These are phyloP conservation scores for Alternaria sp. DNA, from an alignment of 2,329 filamentous ascomycete species.

Conservation along the genomic window DNA sequence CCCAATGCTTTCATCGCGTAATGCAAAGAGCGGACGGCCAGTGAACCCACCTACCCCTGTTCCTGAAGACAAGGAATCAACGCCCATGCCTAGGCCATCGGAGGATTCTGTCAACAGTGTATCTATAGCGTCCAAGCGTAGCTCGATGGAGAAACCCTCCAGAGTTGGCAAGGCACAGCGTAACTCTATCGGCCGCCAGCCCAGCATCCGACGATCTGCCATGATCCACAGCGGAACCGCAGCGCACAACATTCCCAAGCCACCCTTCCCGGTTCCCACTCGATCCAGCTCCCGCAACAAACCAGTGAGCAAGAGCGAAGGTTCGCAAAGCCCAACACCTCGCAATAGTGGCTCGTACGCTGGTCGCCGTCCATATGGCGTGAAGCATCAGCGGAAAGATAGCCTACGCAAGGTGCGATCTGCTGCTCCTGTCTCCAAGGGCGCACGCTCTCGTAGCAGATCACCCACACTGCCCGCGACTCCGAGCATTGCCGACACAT, in stretches of 20 bases:
- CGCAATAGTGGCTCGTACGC: constrained; percentile 51
- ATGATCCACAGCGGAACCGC: constrained; percentile 81
- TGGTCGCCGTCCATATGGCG: constrained; percentile 49
- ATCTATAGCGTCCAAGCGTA: constrained; percentile 31
- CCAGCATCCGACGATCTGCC: constrained; percentile 76
- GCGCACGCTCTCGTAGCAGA: constrained; percentile 52
- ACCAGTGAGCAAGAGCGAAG: constrained; percentile 73
- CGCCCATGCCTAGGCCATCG: constrained; percentile 35
- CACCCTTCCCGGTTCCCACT: constrained; percentile 91
- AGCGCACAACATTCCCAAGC: constrained; percentile 64
- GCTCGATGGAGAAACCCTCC: constrained; percentile 45
- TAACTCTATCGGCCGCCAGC: constrained; percentile 45
- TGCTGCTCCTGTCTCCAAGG: constrained; percentile 70
- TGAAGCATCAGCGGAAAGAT: constrained; percentile 59
- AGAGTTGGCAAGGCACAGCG: constrained; percentile 44
- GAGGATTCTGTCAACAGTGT: constrained; percentile 37
- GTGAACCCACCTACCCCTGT: constrained; percentile 52
- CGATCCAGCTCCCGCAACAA: constrained; percentile 84
- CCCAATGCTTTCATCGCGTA: constrained; percentile 55
- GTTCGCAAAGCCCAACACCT: constrained; percentile 76
- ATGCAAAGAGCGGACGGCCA: constrained; percentile 55
- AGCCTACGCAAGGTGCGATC: constrained; percentile 83
- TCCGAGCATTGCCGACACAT: constrained; percentile 72
- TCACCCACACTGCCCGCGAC: constrained; percentile 70
- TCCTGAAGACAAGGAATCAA: constrained; percentile 50